phyloP scores from a whole-genome alignment of 148 eudicot species.

The Cornus florida region DNA sequence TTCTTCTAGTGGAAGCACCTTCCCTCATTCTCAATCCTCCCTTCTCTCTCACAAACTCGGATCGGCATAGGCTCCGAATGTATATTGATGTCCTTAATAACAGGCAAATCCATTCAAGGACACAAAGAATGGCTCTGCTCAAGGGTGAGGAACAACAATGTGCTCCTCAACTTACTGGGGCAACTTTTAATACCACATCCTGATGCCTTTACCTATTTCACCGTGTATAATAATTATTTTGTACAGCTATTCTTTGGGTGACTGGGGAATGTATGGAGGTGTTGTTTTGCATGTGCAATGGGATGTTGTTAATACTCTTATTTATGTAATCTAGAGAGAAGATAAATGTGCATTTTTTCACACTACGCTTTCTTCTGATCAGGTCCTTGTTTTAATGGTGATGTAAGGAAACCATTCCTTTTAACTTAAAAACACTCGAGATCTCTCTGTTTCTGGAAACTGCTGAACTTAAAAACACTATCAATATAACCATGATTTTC shows the following conservation, averaged over 20 bases:
- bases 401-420: not conserved
- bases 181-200: constrained; percentile 19
- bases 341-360: not conserved
- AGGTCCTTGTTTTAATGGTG: not conserved
- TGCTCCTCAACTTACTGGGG: constrained; percentile 21
- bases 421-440: no score
- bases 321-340: constrained; percentile 8
- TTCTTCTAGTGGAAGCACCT: constrained; percentile 81
- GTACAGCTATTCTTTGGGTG: constrained; percentile 70
- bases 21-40: constrained; percentile 87
- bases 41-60: constrained; percentile 77
- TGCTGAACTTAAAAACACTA: no score
- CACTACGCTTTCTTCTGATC: not conserved
- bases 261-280: constrained; percentile 24
- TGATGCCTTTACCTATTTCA: constrained; percentile 21
- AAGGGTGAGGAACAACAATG: constrained; percentile 49
- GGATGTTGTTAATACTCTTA: constrained; percentile 26
- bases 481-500: not conserved
- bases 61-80: constrained; percentile 65
- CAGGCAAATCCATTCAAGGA: constrained; percentile 73
- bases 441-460: no score
- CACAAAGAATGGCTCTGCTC: constrained; percentile 68
- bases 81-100: constrained; percentile 70
- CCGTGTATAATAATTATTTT: constrained; percentile 51
- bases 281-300: constrained; percentile 20